Evolutionary conservation across 768 basidiomycete species (phyloP), one percentile per base, ranked within the genome.

Genomic region (Chalciporus piperatus): DNA sequence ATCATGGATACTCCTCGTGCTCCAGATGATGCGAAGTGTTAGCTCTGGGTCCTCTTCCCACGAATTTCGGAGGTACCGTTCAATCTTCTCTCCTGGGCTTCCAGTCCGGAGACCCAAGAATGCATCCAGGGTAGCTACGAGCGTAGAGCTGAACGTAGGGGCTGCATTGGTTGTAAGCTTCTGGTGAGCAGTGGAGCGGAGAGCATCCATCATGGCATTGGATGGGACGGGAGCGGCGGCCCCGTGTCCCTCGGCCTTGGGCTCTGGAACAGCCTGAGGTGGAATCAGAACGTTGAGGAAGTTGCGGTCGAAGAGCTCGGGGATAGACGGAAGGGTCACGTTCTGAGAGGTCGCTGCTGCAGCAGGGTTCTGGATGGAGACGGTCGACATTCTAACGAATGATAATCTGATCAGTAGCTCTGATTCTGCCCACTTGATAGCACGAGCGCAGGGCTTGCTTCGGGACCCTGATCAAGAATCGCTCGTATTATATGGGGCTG

Each of bases 1-100:
- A 39, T 89, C 83, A 51, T 85, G 84, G 28, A 90, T 87, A 30
- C 83, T 86, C 23, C 85, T 67, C 42, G 78, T 60, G 52, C 82
- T 80, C 83, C 85, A 88, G 54, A 90, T 84, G 51, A 88, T 70
- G 32, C 76, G 74, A 35, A 88, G 72, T 1, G 86, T 84, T n/a
- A 82, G 57, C 10, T 62, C 55, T 0, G 84, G 70, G 58, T 87
- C 81, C 52, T 83, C 79, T 25, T 59, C 62, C 85, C 85, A 89
- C 3, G 84, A 74, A 6, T 74, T 69, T 0, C 61, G 58, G 1
- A 89, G 73, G 41, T 72, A 61, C 0, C 42, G 32, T 43, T 73
- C 65, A n/a, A 82, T 59, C 0, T 52, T 43, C 0, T 23, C 17
- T 3, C 61, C 59, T 2, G 47, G n/a, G 0, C 66, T 52, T 14